These are phyloP conservation scores for Termitomyces titanicus DNA, from an alignment of 768 basidiomycete species.

Conservation along the genomic window DNA sequence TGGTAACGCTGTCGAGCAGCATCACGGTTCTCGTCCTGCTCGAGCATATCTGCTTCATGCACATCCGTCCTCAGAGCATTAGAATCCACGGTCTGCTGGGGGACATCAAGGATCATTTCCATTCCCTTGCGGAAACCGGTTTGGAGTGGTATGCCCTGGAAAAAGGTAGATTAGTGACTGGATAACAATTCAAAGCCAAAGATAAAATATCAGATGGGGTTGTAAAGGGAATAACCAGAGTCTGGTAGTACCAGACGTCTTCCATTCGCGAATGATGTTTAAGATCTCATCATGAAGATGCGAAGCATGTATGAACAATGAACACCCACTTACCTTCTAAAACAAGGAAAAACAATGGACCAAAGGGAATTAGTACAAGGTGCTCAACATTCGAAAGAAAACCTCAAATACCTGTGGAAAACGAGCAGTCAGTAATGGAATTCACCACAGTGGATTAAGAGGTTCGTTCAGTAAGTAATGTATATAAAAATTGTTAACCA, in stretches of 20 bases:
- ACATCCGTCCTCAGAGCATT: conserved; percentile 38
- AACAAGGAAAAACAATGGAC: conserved; percentile 1
- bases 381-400: neutral
- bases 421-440: conserved; percentile 11
- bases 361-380: conserved; percentile 14
- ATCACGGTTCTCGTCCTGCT: conserved; percentile 52
- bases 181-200: neutral
- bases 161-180: conserved; percentile 1
- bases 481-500: conserved; percentile 4
- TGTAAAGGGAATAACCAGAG: conserved; percentile 60
- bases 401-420: conserved; percentile 18
- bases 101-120: conserved; percentile 74
- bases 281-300: conserved; percentile 45
- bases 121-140: conserved; percentile 78
- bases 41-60: conserved; percentile 58
- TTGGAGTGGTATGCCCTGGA: conserved; percentile 64
- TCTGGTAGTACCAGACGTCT: conserved; percentile 53
- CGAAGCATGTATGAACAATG: neutral
- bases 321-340: conserved; percentile 36
- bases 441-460: neutral
- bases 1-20: conserved; percentile 62
- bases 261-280: conserved; percentile 67
- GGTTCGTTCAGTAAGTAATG: neutral
- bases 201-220: conserved; percentile 59
- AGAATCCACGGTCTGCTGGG: conserved; percentile 11